phyloP scores from a whole-genome alignment of 768 basidiomycete species.

The Boletellus emodensis region DNA sequence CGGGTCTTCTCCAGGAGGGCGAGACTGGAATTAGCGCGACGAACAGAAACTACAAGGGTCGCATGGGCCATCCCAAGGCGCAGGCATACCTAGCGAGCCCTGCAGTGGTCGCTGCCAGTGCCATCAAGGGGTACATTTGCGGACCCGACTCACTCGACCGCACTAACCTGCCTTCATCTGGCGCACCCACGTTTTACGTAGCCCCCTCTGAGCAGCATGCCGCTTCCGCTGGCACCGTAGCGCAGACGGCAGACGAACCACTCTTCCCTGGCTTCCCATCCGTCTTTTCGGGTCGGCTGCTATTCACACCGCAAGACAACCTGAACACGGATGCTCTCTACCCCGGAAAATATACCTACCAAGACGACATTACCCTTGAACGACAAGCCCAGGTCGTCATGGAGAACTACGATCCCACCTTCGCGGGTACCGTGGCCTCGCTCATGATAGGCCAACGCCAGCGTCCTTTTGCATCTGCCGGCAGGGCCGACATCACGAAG shows the following conservation, averaged over 20 bases:
- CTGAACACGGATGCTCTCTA: constrained; percentile 98
- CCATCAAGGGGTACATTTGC: constrained; percentile 86
- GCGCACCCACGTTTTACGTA: constrained; percentile 57
- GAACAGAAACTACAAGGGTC: constrained; percentile 97
- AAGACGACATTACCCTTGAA: constrained; percentile 95
- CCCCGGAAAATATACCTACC: constrained; percentile 98
- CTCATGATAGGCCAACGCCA: constrained; percentile 34
- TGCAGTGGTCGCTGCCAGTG: constrained; percentile 95
- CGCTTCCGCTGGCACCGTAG: constrained; percentile 27
- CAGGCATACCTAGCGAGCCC: constrained; percentile 95
- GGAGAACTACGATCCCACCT: constrained; percentile 96
- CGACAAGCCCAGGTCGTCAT: constrained; percentile 95
- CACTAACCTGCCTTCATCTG: constrained; percentile 43
- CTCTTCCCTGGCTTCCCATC: constrained; percentile 81
- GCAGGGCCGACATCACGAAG: constrained; percentile 31
- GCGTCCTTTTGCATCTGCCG: constrained; percentile 15
- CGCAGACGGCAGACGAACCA: constrained; percentile 45
- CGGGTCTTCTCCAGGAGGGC: constrained; percentile 89
- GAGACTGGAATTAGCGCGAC: constrained; percentile 96
- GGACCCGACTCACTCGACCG: constrained; percentile 69
- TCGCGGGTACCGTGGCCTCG: constrained; percentile 65
- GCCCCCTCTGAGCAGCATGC: constrained; percentile 30
- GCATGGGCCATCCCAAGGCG: constrained; percentile 96
- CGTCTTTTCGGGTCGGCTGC: constrained; percentile 75
- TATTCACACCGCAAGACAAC: constrained; percentile 96